Conservation (phyloP, 495 filamentous ascomycete species). For the Evansstolkia leycettana region DNA sequence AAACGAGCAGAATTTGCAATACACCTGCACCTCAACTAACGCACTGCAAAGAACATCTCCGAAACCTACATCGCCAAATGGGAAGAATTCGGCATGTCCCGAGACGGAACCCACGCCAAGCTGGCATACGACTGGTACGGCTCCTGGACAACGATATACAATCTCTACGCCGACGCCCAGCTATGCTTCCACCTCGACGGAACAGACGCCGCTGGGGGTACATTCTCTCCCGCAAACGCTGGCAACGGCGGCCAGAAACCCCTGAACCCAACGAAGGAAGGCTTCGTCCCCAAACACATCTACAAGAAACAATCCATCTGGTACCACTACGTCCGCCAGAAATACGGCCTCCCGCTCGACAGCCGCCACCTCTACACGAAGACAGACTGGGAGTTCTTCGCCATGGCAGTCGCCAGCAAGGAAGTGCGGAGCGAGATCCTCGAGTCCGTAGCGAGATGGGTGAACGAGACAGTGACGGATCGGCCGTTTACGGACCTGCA, state of each 20-base stretch:
- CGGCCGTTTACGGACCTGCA: slow-evolving; percentile 76
- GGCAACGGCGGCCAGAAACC: slow-evolving; percentile 26
- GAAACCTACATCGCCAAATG: slow-evolving; percentile 71
- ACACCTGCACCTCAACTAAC: too few species aligned
- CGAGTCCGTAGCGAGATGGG: slow-evolving; percentile 66
- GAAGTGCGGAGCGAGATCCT: slow-evolving; percentile 60
- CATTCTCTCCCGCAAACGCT: background rate
- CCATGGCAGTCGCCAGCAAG: slow-evolving; percentile 61
- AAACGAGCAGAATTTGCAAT: background rate
- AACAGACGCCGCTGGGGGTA: slow-evolving; percentile 9
- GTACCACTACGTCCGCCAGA: slow-evolving; percentile 74
- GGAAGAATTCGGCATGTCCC: slow-evolving; percentile 67
- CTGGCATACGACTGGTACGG: slow-evolving; percentile 91
- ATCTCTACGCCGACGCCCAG: slow-evolving; percentile 71
- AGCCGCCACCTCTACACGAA: slow-evolving; percentile 84
- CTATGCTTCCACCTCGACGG: slow-evolving; percentile 66
- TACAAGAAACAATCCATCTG: slow-evolving; percentile 77
- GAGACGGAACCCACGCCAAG: slow-evolving; percentile 77
- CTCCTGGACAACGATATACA: slow-evolving; percentile 92
- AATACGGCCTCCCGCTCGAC: slow-evolving; percentile 77
- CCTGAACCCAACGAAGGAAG: slow-evolving; percentile 19
- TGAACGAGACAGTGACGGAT: slow-evolving; percentile 74
- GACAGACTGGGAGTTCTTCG: slow-evolving; percentile 88
- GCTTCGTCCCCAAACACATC: slow-evolving; percentile 57
- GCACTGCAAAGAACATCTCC: slow-evolving; percentile 42